phyloP scores from a whole-genome alignment of 2,329 filamentous ascomycete genomes.

The Thelonectria olida region DNA sequence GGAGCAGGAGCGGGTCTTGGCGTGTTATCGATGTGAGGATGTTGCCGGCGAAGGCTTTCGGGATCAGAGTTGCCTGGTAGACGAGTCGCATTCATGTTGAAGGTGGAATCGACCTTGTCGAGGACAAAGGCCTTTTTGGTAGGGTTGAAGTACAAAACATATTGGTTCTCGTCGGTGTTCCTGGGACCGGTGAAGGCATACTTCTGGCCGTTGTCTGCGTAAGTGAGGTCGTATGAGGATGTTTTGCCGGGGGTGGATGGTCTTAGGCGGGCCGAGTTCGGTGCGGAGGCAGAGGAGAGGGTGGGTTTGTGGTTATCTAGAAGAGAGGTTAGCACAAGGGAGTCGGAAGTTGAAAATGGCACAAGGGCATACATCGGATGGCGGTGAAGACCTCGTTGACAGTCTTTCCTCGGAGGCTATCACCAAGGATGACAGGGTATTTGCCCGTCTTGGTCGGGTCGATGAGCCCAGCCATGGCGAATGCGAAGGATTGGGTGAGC shows the following conservation, averaged over 20 bases:
- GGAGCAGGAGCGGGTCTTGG: slow-evolving; percentile 21
- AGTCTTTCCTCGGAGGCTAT: slow-evolving; percentile 65
- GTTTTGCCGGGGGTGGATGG: slow-evolving; percentile 59
- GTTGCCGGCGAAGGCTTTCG: slow-evolving; percentile 70
- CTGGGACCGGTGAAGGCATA: slow-evolving; percentile 70
- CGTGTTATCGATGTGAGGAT: slow-evolving; percentile 67
- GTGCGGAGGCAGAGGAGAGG: slow-evolving; percentile 58
- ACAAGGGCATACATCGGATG: slow-evolving; percentile 63
- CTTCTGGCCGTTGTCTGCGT: slow-evolving; percentile 62
- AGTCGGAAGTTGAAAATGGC: not conserved
- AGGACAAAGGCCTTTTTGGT: slow-evolving; percentile 80
- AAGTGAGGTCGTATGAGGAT: slow-evolving; percentile 64
- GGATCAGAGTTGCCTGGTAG: slow-evolving; percentile 72
- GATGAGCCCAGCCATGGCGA: slow-evolving; percentile 53
- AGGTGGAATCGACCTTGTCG: slow-evolving; percentile 81
- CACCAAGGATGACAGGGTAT: slow-evolving; percentile 72
- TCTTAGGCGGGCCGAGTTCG: slow-evolving; percentile 60
- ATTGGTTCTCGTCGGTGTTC: slow-evolving; percentile 64
- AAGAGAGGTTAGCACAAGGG: slow-evolving; percentile 15
- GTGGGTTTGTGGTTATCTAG: slow-evolving; percentile 71
- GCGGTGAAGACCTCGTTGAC: slow-evolving; percentile 68
- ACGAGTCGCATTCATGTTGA: slow-evolving; percentile 85
- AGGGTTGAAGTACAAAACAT: slow-evolving; percentile 80
- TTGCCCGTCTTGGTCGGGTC: slow-evolving; percentile 69
- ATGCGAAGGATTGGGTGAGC: slow-evolving; percentile 13